Evolutionary conservation across 108 stramenopile species (phyloP).

Genomic region (Nitzschia putrida): DNA sequence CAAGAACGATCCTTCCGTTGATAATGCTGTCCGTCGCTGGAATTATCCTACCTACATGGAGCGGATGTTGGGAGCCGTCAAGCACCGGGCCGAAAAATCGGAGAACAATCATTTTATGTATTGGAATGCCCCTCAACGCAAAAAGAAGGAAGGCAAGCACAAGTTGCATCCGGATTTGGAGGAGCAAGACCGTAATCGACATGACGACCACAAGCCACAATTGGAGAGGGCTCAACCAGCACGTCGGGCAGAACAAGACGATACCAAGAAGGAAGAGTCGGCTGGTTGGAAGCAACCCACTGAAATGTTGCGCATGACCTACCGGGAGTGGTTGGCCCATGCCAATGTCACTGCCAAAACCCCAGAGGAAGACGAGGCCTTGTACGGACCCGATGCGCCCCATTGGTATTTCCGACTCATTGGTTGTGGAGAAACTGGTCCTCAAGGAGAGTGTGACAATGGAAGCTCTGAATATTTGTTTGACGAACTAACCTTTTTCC

Average conservation of each 20-base stretch:
- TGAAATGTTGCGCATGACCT: constrained; percentile 77
- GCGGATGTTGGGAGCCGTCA: constrained; percentile 58
- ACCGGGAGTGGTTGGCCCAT: constrained; percentile 78
- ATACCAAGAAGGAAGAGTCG: background rate
- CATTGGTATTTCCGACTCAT: constrained; percentile 94
- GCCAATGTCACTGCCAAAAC: constrained; percentile 69
- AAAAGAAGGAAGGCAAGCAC: constrained; percentile 5
- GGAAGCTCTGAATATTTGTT: constrained; percentile 53
- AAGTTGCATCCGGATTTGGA: constrained; percentile 18
- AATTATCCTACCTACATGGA: constrained; percentile 75
- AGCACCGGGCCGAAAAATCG: constrained; percentile 76
- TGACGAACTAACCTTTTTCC: constrained; percentile 63
- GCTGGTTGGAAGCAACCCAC: constrained; percentile 78
- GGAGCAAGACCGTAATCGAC: constrained; percentile 20
- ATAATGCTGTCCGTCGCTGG: constrained; percentile 85
- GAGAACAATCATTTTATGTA: constrained; percentile 97
- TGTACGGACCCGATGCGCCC: constrained; percentile 63
- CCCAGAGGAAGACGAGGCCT: constrained; percentile 9
- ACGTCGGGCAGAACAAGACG: background rate
- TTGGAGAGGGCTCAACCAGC: constrained; percentile 1
- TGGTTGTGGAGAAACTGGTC: constrained; percentile 55
- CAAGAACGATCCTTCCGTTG: constrained; percentile 88
- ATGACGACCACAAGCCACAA: background rate
- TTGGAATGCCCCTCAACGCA: constrained; percentile 39
- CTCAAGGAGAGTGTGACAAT: constrained; percentile 45